Base-by-base conservation (phyloP, 176 grass and related monocot species). In the Aechmea fasciata region DNA sequence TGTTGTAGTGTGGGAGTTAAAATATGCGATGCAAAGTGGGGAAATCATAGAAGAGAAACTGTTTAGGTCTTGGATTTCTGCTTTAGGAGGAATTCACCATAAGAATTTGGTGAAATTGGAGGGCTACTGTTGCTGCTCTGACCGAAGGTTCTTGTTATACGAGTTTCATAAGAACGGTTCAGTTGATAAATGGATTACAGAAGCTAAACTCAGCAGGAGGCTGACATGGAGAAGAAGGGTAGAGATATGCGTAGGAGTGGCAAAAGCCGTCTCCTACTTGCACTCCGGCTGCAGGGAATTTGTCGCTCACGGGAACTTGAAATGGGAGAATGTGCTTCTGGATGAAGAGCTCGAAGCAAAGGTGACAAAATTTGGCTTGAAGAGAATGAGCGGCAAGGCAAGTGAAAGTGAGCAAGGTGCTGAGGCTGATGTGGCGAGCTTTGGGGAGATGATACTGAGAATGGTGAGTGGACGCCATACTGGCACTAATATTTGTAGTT, bases 101-200 rank as follows among this genome's bases (percentile, higher is more conserved):
- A 67, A 67, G 65, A 49, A 67, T 18, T 48, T 67, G 48, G 65
- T 67, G 13, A 67, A 67, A 15, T 48, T 67, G 65, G 28, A 48
- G 65, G 65, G 65, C 10, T 67, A 67, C 12, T 67, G 33, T 19
- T 48, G 15, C 65, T 9, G 48, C 33, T 19, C 29, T 11, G 28
- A 17, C 28, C 65, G 11, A 67, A 67, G 65, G 15, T 67, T 67
- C 48, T 48, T 67, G 41, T n/a, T 67, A n/a, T 67, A 67, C 47
- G 65, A 67, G 29, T 48, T 49, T 67, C 28, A 47, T 19, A 67
- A 67, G 26, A 67, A 67, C 49, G 13, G 12, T 67, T 67, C 65
- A 4, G 65, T 67, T 67, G 65, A 67, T 67, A 67, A 49, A 67
- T 67, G 65, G 65, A 33, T 67, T 47, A n/a, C 17, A 67, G 65